A percentile compares a stretch with the other conserved stretches of the same genome.
Evolutionary conservation across 495 filamentous ascomycete species (phyloP).

Genomic region (Parathielavia hyrcaniae): DNA sequence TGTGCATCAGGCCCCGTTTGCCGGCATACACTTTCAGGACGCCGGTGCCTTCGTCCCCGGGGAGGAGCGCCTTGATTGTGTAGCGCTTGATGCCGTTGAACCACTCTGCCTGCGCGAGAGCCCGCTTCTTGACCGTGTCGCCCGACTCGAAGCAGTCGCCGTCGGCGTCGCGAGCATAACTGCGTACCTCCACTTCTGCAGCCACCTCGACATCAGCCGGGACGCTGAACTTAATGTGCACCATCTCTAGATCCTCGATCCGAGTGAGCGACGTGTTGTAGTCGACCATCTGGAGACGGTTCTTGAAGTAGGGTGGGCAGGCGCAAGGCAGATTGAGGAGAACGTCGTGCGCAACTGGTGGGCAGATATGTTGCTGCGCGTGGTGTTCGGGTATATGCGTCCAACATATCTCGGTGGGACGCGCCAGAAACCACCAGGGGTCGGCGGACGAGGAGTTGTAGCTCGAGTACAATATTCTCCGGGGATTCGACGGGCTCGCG

Average conservation of each 20-base stretch:
- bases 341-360: constrained; percentile 74
- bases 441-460: constrained; percentile 64
- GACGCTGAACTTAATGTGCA: constrained; percentile 80
- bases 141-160: constrained; percentile 93
- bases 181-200: constrained; percentile 83
- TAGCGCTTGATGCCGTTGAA: constrained; percentile 78
- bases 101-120: constrained; percentile 89
- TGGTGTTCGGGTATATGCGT: constrained; percentile 84
- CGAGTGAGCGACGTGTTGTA: constrained; percentile 84
- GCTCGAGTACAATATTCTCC: constrained; percentile 67
- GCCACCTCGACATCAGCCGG: constrained; percentile 87
- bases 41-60: constrained; percentile 82
- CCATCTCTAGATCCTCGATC: constrained; percentile 85
- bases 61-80: constrained; percentile 84
- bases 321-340: constrained; percentile 78
- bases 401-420: constrained; percentile 83
- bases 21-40: constrained; percentile 89
- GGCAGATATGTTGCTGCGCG: constrained; percentile 87
- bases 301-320: constrained; percentile 82
- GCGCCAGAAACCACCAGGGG: constrained; percentile 82
- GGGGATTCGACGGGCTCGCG: constrained; percentile 82
- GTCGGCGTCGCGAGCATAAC: constrained; percentile 73
- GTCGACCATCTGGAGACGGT: constrained; percentile 67
- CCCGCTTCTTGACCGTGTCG: constrained; percentile 75
- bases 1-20: constrained; percentile 90